Base-by-base conservation (phyloP, 208 protist genomes). In the Trypanosoma melophagium region DNA sequence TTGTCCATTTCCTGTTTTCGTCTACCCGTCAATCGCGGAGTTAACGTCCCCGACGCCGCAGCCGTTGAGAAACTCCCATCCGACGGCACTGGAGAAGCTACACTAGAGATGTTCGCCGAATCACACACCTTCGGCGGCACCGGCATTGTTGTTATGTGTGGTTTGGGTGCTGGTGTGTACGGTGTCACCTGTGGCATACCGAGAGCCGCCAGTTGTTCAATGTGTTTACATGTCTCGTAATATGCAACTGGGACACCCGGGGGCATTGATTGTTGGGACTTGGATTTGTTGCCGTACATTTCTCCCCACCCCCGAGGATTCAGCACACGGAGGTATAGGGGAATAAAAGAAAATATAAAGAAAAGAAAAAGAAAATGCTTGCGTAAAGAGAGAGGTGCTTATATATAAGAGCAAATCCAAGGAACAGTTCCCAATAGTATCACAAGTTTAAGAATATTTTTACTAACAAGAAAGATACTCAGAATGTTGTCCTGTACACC, bases 151-250 rank as follows among this genome's bases (percentile, higher is more conserved):
- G 9, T 8, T 0, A 41, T 45, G 8, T 35, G 51, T 19, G 60
- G 55, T n/a, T 63, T 50, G 16, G 60, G 17, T 4, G 44, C 40
- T 22, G 19, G 44, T 10, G 69, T 74, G 61, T 64, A 68, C 4
- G 60, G 53, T 13, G 62, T 74, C 38, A 59, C 47, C 56, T 68
- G 69, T 53, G 69, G 69, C 69, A 74, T 74, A 1, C 69, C 69
- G 14, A 64, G 12, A 17, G 69, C 51, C 0, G 47, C 55, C 0
- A 74, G 52, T 28, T 67, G 56, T 19, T 57, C 55, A 41, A 86
- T 80, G 40, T 67, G 74, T 22, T 54, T 28, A 50, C 80, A 79
- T n/a, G 77, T 83, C 40, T 80, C 73, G 55, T 80, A 83, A 58
- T 86, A 86, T 47, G 44, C 40, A 40, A 74, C 67, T 10, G 80